These are phyloP conservation scores for Avena atlantica DNA, from an alignment of 176 grass and related monocot genomes.

Conservation along the genomic window DNA sequence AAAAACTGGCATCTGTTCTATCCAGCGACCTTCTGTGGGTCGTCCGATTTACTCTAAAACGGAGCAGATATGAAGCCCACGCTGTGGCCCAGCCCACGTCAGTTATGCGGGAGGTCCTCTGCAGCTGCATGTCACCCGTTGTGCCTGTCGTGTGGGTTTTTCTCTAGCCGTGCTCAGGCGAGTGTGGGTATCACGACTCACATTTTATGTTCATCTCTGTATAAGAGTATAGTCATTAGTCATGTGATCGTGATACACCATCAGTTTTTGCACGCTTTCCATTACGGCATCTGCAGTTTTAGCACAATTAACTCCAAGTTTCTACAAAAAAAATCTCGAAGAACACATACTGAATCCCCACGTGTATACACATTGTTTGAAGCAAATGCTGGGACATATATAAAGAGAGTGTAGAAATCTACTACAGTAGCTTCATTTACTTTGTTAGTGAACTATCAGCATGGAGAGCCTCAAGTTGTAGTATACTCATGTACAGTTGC, in stretches of 20 bases:
- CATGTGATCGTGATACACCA: too few species aligned
- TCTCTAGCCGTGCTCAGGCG: neutral
- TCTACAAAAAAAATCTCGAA: neutral
- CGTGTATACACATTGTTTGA: neutral
- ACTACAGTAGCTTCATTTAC: neutral
- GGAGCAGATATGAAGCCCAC: too few species aligned
- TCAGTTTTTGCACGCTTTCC: neutral
- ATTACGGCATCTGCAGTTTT: neutral
- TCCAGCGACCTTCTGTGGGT: neutral
- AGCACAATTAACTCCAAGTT: neutral
- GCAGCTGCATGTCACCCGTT: neutral
- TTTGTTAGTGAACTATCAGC: neutral
- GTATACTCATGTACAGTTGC: constrained; percentile 12
- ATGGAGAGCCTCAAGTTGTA: neutral
- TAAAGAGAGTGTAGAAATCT: neutral
- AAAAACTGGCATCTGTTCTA: neutral
- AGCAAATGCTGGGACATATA: neutral
- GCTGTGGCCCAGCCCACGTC: neutral
- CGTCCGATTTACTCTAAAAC: neutral
- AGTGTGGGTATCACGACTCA: neutral
- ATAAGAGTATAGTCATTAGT: too few species aligned
- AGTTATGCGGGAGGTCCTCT: neutral
- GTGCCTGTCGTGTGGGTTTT: neutral
- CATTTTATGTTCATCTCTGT: too few species aligned
- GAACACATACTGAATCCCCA: neutral